Base-by-base conservation (phyloP, 306 rosid genomes). In the Trifolium pratense region DNA sequence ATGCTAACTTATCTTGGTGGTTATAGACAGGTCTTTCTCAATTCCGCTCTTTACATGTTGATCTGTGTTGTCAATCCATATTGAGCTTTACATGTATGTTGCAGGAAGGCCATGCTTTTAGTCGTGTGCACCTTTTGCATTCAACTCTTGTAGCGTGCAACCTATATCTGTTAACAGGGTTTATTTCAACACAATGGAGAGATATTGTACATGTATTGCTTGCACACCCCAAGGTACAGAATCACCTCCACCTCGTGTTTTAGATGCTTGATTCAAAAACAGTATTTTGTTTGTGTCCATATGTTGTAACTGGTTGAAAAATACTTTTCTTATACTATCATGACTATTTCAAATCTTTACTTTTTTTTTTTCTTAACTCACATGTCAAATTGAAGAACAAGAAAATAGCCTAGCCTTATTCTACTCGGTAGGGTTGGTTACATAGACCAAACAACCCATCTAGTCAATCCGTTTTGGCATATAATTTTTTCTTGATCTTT, bases 141-240 rank as follows among this genome's bases (percentile, higher is more conserved):
- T 89, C 98, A 65, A 82, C 96, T 73, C 81, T 94, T 70, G 92
- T 91, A 74, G 83, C 94, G 8, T 83, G 96, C 88, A 86, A 71
- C 78, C 85, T 94, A 51, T 75, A 94, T 86, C 84, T 94, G 16
- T 80, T 94, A 60, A 87, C 84, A 3, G 97, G 85, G 68, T 87
- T 88, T 78, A 80, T 91, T 81, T 88, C 96, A 21, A 67, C 92
- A 20, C 90, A 91, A 75, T 94, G 98, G 95, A 90, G 78, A 74
- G 98, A 94, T 78, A 83, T 91, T 73, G 96, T 63, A 48, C 92
- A 72, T 68, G 96, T 87, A n/a, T 84, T 94, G 89, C 88, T 94
- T 61, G 96, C 85, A 1, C 98, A 94, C 75, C 96, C 98, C 53
- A 91, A 89, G 97, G 98, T 92, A 80, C 61, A 42, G 55, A 43